Evolutionary conservation across 306 rosid species (phyloP).

Genomic region (Vigna mungo): DNA sequence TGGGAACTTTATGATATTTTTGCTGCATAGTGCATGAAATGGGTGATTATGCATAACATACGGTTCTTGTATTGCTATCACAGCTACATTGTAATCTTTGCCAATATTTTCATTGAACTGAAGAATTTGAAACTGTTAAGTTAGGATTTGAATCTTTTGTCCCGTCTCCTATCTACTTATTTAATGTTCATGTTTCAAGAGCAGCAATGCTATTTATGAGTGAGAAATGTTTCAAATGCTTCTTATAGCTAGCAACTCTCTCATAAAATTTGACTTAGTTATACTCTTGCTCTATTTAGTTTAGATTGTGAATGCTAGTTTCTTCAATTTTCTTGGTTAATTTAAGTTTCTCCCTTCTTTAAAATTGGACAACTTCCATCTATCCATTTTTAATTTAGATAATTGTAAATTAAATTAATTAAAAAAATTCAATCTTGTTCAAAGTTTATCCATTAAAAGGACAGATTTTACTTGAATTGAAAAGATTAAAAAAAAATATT

Average conservation of each 20-base stretch:
- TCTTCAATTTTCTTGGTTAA: background rate
- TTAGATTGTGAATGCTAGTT: background rate
- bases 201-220: background rate
- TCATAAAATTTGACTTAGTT: background rate
- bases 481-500: background rate
- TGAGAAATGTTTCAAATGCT: background rate
- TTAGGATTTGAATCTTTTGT: slow-evolving; percentile 23
- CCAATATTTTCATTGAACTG: slow-evolving; percentile 21
- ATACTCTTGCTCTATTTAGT: background rate
- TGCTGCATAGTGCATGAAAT: slow-evolving; percentile 9
- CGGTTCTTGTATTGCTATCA: background rate
- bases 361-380: background rate
- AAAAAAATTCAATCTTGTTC: background rate
- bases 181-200: slow-evolving; percentile 3
- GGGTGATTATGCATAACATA: background rate
- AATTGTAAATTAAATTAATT: background rate
- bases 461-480: background rate
- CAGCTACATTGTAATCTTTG: slow-evolving; percentile 10
- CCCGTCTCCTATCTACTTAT: background rate
- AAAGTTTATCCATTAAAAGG: background rate
- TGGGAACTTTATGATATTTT: background rate
- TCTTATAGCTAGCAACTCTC: background rate
- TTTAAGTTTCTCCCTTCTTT: background rate
- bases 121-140: slow-evolving; percentile 20
- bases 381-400: background rate